Percentiles rank a stretch among this genome's conserved stretches.
Conservation (phyloP, 169 alveolate genomes). For the Cryptosporidium muris region DNA sequence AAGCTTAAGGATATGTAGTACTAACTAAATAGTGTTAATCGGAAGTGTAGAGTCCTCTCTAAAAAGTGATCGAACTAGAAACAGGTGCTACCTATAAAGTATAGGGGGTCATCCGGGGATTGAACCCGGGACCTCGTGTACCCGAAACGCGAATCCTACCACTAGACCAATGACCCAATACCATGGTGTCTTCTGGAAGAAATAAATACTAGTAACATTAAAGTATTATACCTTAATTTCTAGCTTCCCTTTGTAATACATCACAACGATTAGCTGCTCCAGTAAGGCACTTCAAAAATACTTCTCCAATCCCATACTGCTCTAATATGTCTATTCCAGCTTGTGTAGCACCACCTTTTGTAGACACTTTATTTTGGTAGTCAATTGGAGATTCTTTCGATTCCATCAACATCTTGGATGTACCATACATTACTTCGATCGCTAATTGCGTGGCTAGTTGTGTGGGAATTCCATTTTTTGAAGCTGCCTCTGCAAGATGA, state of each 20-base stretch:
- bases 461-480: conserved; percentile 27
- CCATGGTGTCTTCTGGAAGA: not conserved
- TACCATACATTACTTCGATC: conserved; percentile 51
- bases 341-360: conserved; percentile 68
- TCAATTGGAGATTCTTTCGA: not conserved
- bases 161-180: conserved; percentile 89
- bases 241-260: conserved; percentile 1
- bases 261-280: conserved; percentile 16
- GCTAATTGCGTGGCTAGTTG: conserved; percentile 31
- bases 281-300: conserved; percentile 25
- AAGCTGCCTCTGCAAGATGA: conserved; percentile 18
- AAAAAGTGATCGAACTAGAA: not conserved
- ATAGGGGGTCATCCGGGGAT: conserved; percentile 92
- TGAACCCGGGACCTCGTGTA: conserved; percentile 99
- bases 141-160: conserved; percentile 99
- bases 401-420: conserved; percentile 43
- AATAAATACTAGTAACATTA: not conserved
- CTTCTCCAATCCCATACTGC: not conserved
- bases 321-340: conserved; percentile 63
- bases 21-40: no score
- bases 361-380: conserved; percentile 50
- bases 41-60: no score
- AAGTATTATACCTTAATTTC: not conserved
- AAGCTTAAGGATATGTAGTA: not conserved
- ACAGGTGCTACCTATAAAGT: not conserved